phyloP scores from a whole-genome alignment of 2,329 filamentous ascomycete species.

The Fusarium newnesense region DNA sequence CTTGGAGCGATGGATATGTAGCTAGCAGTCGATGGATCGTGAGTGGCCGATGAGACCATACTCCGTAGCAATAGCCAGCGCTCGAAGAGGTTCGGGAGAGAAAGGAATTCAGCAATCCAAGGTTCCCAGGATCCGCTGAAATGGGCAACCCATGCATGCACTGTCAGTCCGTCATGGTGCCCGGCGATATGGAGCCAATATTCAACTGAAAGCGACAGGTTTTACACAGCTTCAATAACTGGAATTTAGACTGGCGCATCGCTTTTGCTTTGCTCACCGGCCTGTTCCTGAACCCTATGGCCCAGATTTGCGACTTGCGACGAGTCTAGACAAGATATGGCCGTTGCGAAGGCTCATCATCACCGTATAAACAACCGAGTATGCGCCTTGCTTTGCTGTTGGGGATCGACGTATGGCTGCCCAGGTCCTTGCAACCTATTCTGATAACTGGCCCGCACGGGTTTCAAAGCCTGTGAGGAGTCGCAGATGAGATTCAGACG shows the following conservation, averaged over 20 bases:
- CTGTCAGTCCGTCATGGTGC: slow-evolving; percentile 19
- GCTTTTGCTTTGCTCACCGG: slow-evolving; percentile 5
- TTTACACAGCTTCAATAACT: not conserved
- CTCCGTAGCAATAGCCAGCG: slow-evolving; percentile 16
- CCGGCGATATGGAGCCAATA: slow-evolving; percentile 21
- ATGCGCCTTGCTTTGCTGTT: slow-evolving; percentile 34
- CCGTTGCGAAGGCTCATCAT: slow-evolving; percentile 32
- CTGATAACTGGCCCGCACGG: slow-evolving; percentile 31
- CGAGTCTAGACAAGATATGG: slow-evolving; percentile 24
- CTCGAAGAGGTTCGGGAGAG: slow-evolving; percentile 33
- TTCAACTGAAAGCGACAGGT: slow-evolving; percentile 8
- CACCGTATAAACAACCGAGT: slow-evolving; percentile 26
- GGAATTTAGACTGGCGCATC: slow-evolving; percentile 19
- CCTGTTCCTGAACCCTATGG: slow-evolving; percentile 19
- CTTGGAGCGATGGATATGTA: slow-evolving; percentile 40
- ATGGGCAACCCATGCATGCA: slow-evolving; percentile 21
- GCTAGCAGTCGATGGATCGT: slow-evolving; percentile 41
- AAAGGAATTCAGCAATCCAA: slow-evolving; percentile 29
- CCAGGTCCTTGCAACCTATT: slow-evolving; percentile 33
- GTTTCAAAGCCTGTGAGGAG: slow-evolving; percentile 21
- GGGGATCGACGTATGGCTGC: slow-evolving; percentile 36
- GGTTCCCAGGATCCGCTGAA: slow-evolving; percentile 33
- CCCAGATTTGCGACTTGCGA: slow-evolving; percentile 26
- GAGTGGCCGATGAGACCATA: slow-evolving; percentile 31
- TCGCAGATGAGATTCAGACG: slow-evolving; percentile 6